A percentile compares a stretch with the other conserved stretches of the same genome.
These are phyloP conservation scores for Diaporthe humulicola DNA, from an alignment of 2,329 filamentous ascomycete genomes.

Conservation along the genomic window DNA sequence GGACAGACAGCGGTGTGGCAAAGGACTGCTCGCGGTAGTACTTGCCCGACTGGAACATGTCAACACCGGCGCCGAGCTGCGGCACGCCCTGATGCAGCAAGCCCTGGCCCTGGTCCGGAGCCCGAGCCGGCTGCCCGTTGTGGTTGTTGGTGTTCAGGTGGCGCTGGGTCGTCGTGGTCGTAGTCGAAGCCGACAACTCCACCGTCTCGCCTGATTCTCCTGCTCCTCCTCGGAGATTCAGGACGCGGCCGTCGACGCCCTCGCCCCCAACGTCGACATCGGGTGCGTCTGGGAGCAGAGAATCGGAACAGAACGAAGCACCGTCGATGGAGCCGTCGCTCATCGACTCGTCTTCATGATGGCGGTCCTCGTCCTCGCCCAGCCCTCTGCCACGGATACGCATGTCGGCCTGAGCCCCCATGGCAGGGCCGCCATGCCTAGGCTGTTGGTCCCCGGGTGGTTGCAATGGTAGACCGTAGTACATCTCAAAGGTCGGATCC, in stretches of 20 bases:
- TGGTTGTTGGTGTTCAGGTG: background rate
- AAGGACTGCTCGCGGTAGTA: conserved; percentile 49
- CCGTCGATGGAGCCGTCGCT: conserved; percentile 3
- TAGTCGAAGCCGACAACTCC: no score
- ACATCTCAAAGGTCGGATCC: conserved; percentile 34
- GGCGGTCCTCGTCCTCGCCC: background rate
- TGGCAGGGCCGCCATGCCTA: background rate
- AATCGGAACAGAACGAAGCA: conserved; percentile 11
- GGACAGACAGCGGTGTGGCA: conserved; percentile 43
- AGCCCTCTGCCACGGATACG: background rate
- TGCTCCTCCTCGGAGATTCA: conserved; percentile 20
- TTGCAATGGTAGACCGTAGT: conserved; percentile 35
- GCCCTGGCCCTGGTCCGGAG: background rate
- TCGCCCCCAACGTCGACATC: background rate
- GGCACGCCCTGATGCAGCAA: conserved; percentile 1
- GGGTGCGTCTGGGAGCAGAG: background rate
- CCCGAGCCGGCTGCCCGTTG: background rate
- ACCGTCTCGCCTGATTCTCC: background rate
- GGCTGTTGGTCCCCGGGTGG: background rate
- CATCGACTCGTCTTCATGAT: background rate
- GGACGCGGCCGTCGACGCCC: background rate
- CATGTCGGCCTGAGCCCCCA: background rate
- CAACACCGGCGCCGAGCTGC: conserved; percentile 7
- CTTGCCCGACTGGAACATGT: conserved; percentile 24
- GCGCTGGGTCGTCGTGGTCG: background rate